Conservation (phyloP, 2,329 filamentous ascomycete species). For the Aspergillus pseudoglaucus region DNA sequence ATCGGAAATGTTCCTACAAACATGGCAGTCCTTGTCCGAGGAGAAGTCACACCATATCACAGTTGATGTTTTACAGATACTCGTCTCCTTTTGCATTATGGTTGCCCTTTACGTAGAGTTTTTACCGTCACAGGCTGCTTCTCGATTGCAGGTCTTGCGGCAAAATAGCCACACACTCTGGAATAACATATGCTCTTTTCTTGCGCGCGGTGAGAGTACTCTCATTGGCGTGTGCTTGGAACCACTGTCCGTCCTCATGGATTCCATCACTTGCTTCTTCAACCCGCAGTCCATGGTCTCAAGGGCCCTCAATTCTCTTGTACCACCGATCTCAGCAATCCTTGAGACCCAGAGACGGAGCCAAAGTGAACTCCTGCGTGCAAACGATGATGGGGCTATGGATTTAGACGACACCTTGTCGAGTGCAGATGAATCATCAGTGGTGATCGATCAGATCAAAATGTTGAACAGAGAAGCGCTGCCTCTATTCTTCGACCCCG, state of each 20-base stretch:
- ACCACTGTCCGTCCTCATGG: slow-evolving; percentile 29
- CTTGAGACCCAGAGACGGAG: slow-evolving; percentile 23
- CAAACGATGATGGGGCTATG: slow-evolving; percentile 29
- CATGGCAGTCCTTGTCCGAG: slow-evolving; percentile 37
- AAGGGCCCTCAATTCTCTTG: slow-evolving; percentile 19
- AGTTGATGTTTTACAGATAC: slow-evolving; percentile 44
- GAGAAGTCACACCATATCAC: slow-evolving; percentile 43
- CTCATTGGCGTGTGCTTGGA: slow-evolving; percentile 26
- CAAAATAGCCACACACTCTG: slow-evolving; percentile 26
- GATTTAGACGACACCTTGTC: slow-evolving; percentile 38
- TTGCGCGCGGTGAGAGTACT: slow-evolving; percentile 20
- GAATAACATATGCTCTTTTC: slow-evolving; percentile 28
- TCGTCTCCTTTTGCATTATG: slow-evolving; percentile 45
- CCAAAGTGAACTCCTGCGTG: slow-evolving; percentile 10
- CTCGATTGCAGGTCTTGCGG: slow-evolving; percentile 22
- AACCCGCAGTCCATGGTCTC: slow-evolving; percentile 15
- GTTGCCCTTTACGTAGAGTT: slow-evolving; percentile 31
- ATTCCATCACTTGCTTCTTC: slow-evolving; percentile 12
- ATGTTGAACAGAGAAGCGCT: slow-evolving; percentile 26
- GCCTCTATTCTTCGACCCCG: slow-evolving; percentile 24
- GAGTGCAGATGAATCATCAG: slow-evolving; percentile 16
- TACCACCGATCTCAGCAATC: slow-evolving; percentile 22
- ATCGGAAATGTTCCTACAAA: slow-evolving; percentile 38
- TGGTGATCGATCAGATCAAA: slow-evolving; percentile 17
- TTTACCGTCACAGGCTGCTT: slow-evolving; percentile 25